A percentile compares a stretch with the other conserved stretches of the same genome.
Evolutionary conservation across 257 asterid genomes (phyloP).

Genomic region (Nicotiana tabacum): DNA sequence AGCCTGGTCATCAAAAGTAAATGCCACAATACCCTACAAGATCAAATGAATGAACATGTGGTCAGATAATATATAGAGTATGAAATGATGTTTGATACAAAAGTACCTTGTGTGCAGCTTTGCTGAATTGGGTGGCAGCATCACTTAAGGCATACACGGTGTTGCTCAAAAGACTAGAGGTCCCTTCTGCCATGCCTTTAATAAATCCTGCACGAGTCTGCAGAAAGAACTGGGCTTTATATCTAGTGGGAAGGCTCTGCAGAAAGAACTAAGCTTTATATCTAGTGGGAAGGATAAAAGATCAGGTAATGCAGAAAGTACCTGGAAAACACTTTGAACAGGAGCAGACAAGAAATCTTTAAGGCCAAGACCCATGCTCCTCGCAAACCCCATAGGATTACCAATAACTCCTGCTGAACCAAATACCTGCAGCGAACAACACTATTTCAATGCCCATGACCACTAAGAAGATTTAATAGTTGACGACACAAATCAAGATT

Average conservation of each 20-base stretch:
- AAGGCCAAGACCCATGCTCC: constrained; percentile 91
- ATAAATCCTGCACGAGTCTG: constrained; percentile 94
- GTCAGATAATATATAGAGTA: neutral
- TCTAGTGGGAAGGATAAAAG: neutral
- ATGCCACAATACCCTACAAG: constrained; percentile 91
- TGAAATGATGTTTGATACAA: neutral
- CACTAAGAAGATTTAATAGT: constrained; percentile 3
- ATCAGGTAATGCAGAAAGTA: constrained; percentile 18
- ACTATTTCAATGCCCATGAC: neutral
- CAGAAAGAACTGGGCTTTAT: constrained; percentile 23
- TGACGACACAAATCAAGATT: no score
- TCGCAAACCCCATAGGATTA: constrained; percentile 91
- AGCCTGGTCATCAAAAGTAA: constrained; percentile 77
- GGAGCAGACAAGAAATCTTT: constrained; percentile 92
- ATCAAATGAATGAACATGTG: neutral
- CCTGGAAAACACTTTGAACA: constrained; percentile 75
- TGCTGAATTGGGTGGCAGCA: constrained; percentile 95
- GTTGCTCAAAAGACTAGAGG: constrained; percentile 88
- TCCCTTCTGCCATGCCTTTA: constrained; percentile 94
- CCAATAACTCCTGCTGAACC: constrained; percentile 99
- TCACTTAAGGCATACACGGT: constrained; percentile 93
- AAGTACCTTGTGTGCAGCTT: constrained; percentile 90
- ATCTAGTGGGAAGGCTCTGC: no score
- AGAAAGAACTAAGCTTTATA: no score
- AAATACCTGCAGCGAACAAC: constrained; percentile 53